Percentiles rank a stretch among this genome's conserved stretches.
Evolutionary conservation across 495 filamentous ascomycete species (phyloP).

Genomic region (Monascus purpureus): DNA sequence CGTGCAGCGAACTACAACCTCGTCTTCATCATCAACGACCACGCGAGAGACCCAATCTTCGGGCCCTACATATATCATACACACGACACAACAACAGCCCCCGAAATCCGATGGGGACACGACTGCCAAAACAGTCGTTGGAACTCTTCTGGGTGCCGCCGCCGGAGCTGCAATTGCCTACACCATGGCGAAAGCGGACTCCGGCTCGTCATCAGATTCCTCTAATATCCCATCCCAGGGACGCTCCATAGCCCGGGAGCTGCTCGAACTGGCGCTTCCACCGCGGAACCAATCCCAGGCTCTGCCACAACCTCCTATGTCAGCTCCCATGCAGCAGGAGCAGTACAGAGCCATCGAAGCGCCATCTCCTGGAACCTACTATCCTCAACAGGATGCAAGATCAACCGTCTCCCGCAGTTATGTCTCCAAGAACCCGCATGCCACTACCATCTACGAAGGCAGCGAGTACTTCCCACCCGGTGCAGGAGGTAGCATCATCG

Average conservation of each 20-base stretch:
- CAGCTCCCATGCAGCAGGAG: too few species aligned
- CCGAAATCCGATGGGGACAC: conserved; percentile 25
- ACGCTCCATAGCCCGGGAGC: conserved; percentile 17
- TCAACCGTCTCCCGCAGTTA: conserved; percentile 19
- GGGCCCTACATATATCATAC: conserved; percentile 18
- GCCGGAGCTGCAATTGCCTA: conserved; percentile 65
- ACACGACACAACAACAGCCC: conserved; percentile 13
- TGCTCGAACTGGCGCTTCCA: conserved; percentile 11
- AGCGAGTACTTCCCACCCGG: conserved; percentile 19
- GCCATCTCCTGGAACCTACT: conserved; percentile 22
- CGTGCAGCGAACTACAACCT: conserved; percentile 11
- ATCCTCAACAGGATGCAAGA: conserved; percentile 18
- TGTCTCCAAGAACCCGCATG: conserved; percentile 26
- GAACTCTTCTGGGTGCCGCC: conserved; percentile 63
- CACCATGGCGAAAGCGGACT: conserved; percentile 46
- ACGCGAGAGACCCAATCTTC: conserved; percentile 16
- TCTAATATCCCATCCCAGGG: conserved; percentile 9
- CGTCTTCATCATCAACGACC: conserved; percentile 11
- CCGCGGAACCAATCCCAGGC: conserved; percentile 12
- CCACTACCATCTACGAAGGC: conserved; percentile 29
- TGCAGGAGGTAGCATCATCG: conserved; percentile 10
- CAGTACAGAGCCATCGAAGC: conserved; percentile 28
- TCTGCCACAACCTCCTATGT: conserved; percentile 11
- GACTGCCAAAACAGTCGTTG: conserved; percentile 46
- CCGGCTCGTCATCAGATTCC: conserved; percentile 9